These are phyloP conservation scores for Colletotrichum coccodes DNA, from an alignment of 2,329 filamentous ascomycete genomes.

Conservation along the genomic window DNA sequence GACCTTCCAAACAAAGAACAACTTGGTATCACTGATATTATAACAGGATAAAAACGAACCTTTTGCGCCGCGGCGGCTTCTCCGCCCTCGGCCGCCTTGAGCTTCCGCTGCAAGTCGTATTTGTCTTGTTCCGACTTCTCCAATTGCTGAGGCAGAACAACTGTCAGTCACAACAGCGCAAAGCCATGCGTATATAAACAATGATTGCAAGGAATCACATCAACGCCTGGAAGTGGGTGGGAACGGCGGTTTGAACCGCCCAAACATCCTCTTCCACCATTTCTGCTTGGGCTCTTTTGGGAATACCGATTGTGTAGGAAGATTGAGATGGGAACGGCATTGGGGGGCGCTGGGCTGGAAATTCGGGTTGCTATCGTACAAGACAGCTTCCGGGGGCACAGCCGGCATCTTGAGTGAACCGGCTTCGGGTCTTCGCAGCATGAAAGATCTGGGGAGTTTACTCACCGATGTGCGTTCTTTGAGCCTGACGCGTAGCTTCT, in stretches of 20 bases:
- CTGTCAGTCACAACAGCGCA: slow-evolving; percentile 34
- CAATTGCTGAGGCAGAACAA: slow-evolving; percentile 58
- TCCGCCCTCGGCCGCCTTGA: slow-evolving; percentile 63
- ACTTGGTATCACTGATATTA: not conserved
- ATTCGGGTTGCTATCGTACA: slow-evolving; percentile 24
- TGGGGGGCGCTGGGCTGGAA: not conserved
- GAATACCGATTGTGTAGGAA: not conserved
- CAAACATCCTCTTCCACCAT: slow-evolving; percentile 16
- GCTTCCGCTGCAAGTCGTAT: slow-evolving; percentile 63
- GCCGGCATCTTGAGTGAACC: not conserved
- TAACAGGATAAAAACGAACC: slow-evolving; percentile 50
- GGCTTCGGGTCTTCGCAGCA: not conserved
- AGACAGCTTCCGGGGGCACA: slow-evolving; percentile 3
- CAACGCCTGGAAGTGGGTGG: not conserved
- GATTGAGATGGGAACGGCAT: not conserved
- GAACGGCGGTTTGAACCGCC: not conserved
- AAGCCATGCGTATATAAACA: not conserved
- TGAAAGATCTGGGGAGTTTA: slow-evolving; percentile 33
- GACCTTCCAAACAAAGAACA: not conserved
- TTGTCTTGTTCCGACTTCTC: slow-evolving; percentile 67
- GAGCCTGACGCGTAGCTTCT: slow-evolving; percentile 65
- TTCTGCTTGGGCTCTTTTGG: not conserved
- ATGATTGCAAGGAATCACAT: not conserved
- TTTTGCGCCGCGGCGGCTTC: slow-evolving; percentile 61
- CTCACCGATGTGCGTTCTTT: slow-evolving; percentile 70